A percentile compares a stretch with the other conserved stretches of the same genome.
Evolutionary conservation across 2,329 filamentous ascomycete species (phyloP).

Genomic region (Talaromyces sp.): DNA sequence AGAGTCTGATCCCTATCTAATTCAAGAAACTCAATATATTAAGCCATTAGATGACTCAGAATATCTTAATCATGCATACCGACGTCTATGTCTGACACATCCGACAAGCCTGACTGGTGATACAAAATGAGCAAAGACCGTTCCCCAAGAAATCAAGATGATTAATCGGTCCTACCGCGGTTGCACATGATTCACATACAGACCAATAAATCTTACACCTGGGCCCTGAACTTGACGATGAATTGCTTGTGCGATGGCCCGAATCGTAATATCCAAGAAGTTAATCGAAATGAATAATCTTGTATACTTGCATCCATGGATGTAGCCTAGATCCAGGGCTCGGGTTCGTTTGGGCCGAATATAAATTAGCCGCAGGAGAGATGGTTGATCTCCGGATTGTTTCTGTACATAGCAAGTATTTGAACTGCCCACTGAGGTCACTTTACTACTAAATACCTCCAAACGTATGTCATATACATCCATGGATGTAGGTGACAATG

Average conservation of each 20-base stretch:
- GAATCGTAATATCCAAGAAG: not conserved
- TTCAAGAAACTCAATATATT: not conserved
- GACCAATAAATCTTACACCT: not conserved
- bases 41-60: not conserved
- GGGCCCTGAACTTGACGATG: not conserved
- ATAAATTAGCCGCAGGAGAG: not conserved
- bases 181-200: conserved; percentile 2
- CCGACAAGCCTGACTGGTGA: not conserved
- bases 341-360: not conserved
- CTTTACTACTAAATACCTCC: not conserved
- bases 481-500: not conserved
- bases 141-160: not conserved
- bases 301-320: too few relatives aligned
- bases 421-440: not conserved
- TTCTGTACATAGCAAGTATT: not conserved
- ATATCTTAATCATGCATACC: not conserved
- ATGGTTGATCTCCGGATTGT: not conserved
- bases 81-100: not conserved
- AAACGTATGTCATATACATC: not conserved
- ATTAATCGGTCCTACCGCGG: conserved; percentile 8
- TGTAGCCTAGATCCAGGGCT: not conserved
- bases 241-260: not conserved
- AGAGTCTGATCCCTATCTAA: not conserved
- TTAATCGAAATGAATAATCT: not conserved
- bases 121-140: conserved; percentile 4